phyloP scores from a whole-genome alignment of 345 rosid genomes.

The thale cress (Arabidopsis thaliana) region DNA sequence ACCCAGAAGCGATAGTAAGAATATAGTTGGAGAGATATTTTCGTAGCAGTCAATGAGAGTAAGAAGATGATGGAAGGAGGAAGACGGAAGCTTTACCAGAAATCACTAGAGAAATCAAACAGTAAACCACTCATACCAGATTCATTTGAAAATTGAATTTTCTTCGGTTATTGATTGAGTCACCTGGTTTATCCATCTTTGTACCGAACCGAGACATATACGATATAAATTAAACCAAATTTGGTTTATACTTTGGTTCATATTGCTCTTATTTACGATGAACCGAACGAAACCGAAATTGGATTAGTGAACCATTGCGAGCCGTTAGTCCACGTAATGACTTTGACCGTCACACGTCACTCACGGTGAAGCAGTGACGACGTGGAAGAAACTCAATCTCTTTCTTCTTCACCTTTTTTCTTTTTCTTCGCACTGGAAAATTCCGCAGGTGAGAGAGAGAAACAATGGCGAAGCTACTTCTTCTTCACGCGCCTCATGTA shows the following conservation, averaged over 20 bases:
- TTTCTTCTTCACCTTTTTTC: background rate
- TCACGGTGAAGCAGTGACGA: constrained; percentile 37
- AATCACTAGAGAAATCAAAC: constrained; percentile 27
- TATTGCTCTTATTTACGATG: background rate
- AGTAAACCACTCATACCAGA: constrained; percentile 15
- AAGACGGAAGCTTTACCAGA: constrained; percentile 30
- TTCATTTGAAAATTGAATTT: background rate
- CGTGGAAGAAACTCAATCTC: constrained; percentile 45
- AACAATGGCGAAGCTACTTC: constrained; percentile 65
- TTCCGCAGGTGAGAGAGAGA: constrained; percentile 5
- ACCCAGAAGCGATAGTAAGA: constrained; percentile 3
- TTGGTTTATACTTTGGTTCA: background rate
- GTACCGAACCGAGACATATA: background rate
- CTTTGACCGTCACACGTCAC: constrained; percentile 45
- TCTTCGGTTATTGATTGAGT: background rate
- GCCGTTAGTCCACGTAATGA: constrained; percentile 42
- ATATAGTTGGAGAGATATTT: constrained; percentile 30
- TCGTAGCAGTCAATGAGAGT: constrained; percentile 33
- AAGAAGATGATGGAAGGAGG: constrained; percentile 20
- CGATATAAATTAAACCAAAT: background rate
- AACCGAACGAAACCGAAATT: constrained; percentile 19
- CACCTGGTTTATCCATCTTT: background rate
- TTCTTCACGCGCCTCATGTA: constrained; percentile 56
- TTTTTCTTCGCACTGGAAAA: constrained; percentile 1
- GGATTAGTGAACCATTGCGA: constrained; percentile 14